Percentiles rank a stretch among this genome's conserved stretches.
Conservation (phyloP, 192 early-diverging fungal genomes). For the Rhizoclosmatium globosum region DNA sequence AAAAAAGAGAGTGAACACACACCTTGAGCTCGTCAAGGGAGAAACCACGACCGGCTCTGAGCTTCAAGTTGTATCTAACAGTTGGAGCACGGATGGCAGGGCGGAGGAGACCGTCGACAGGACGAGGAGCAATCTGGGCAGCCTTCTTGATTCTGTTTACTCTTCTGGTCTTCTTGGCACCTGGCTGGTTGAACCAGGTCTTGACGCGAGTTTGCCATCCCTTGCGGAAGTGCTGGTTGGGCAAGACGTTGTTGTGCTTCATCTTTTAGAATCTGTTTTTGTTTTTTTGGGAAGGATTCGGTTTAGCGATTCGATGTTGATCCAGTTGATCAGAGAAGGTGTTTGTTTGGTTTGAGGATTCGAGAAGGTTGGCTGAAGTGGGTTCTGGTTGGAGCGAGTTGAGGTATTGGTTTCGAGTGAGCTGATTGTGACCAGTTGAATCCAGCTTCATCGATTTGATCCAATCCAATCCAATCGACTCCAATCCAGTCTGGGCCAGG, state of each 20-base stretch:
- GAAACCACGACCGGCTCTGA: slow-evolving; percentile 96
- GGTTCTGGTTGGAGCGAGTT: no score
- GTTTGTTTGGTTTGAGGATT: background rate
- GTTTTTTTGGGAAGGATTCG: no score
- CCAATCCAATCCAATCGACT: no score
- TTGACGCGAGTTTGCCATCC: slow-evolving; percentile 95
- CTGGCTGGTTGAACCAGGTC: slow-evolving; percentile 99
- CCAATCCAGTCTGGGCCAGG: no score
- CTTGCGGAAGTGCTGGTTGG: slow-evolving; percentile 97
- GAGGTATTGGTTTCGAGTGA: no score
- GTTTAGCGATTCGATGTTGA: background rate
- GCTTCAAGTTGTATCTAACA: slow-evolving; percentile 97
- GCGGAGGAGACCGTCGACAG: slow-evolving; percentile 94
- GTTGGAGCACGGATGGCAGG: slow-evolving; percentile 97
- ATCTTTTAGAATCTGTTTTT: slow-evolving; percentile 41
- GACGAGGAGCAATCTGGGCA: slow-evolving; percentile 93
- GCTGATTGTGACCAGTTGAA: no score
- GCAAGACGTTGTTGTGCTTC: slow-evolving; percentile 96
- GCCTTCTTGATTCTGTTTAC: slow-evolving; percentile 92
- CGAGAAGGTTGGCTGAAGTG: no score
- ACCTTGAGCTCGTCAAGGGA: slow-evolving; percentile 98
- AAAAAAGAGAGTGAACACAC: slow-evolving; percentile 34
- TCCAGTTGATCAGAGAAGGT: no score
- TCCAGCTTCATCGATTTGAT: no score
- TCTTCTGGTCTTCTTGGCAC: slow-evolving; percentile 91